Conservation (phyloP, 2,329 filamentous ascomycete species). For the Alternaria consortialis region DNA sequence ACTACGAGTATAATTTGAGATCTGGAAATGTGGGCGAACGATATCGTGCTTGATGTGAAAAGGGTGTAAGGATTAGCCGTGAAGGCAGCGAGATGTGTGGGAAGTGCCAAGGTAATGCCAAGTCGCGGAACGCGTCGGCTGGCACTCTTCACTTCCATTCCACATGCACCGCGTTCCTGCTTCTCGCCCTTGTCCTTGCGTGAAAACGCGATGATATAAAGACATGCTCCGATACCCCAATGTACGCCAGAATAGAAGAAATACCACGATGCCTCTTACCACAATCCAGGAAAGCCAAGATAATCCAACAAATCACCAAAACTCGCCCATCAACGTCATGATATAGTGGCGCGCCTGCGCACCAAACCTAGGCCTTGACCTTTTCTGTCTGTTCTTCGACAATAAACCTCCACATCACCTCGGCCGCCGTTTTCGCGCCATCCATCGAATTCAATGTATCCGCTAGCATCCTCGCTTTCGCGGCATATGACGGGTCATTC, state of each 20-base stretch:
- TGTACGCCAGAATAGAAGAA: neutral
- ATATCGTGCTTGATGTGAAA: neutral
- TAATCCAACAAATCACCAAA: neutral
- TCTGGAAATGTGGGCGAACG: neutral
- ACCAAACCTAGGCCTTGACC: conserved; percentile 10
- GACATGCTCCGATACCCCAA: neutral
- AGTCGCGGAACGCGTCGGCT: neutral
- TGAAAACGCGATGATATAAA: neutral
- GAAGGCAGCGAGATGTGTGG: neutral
- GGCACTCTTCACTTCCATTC: neutral
- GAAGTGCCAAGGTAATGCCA: neutral
- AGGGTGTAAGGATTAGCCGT: neutral
- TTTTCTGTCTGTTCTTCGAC: conserved; percentile 30
- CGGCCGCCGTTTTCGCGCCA: conserved; percentile 39
- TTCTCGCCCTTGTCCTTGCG: neutral
- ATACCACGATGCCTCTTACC: neutral
- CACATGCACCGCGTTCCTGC: neutral
- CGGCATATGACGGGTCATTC: conserved; percentile 35
- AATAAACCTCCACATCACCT: conserved; percentile 46
- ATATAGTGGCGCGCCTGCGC: conserved; percentile 2
- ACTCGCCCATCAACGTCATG: conserved; percentile 2
- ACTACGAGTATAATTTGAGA: neutral
- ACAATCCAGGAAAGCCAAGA: neutral
- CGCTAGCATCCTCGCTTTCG: conserved; percentile 33
- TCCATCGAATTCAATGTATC: conserved; percentile 42